Evolutionary conservation across 331 rosid species (phyloP).

Genomic region (Quercus lobata): DNA sequence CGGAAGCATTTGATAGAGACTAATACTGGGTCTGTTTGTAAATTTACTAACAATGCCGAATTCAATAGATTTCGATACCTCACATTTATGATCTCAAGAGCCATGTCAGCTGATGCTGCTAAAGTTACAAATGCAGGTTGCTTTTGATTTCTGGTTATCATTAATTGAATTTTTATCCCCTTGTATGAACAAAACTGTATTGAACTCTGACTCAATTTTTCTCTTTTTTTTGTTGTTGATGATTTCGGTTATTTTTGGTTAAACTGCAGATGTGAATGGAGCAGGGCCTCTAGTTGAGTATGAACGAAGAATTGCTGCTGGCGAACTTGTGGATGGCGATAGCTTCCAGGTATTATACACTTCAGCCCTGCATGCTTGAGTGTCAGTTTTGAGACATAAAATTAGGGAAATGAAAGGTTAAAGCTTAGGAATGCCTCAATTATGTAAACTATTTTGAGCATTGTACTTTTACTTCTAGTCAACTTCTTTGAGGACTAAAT

Average conservation of each 20-base stretch:
- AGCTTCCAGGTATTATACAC: conserved; percentile 64
- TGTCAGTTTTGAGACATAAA: not conserved
- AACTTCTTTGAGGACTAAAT: not conserved
- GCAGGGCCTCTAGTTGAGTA: conserved; percentile 95
- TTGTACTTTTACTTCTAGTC: not conserved
- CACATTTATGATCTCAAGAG: conserved; percentile 33
- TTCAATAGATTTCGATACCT: conserved; percentile 22
- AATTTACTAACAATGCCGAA: conserved; percentile 29
- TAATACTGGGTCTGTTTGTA: conserved; percentile 30
- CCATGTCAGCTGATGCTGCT: conserved; percentile 46
- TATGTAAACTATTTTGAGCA: not conserved
- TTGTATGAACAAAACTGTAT: not conserved
- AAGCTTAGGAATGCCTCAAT: not conserved
- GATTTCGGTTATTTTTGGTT: conserved; percentile 18
- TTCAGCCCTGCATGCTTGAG: not conserved
- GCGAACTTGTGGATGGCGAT: conserved; percentile 90
- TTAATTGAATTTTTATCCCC: not conserved
- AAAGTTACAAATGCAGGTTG: conserved; percentile 60
- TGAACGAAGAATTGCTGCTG: conserved; percentile 71
- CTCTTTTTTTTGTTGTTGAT: not conserved
- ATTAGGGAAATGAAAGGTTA: not conserved
- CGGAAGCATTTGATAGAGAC: conserved; percentile 22
- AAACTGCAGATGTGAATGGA: conserved; percentile 37
- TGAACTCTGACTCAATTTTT: conserved; percentile 4
- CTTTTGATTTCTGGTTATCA: not conserved